Base-by-base conservation (phyloP, 345 rosid species). In the Gossypium longicalyx region DNA sequence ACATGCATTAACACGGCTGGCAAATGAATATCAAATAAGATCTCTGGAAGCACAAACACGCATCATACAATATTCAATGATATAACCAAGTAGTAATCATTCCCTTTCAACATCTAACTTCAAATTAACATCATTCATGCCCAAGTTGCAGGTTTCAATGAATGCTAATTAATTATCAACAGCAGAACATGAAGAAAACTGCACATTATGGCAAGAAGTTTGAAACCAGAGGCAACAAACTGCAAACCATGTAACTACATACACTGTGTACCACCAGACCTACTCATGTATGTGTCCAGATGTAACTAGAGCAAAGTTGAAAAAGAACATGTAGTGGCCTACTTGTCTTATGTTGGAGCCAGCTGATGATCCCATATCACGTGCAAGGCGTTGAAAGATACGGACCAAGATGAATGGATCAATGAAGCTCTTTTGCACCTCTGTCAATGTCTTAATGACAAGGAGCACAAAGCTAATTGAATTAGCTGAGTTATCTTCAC, bases 321-420 rank as follows among this genome's bases (percentile, higher is more conserved):
- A 52, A 52, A 19, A 52, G 67, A 43, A 8, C 67, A 22, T 7
- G 73, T 53, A 78, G 62, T 70, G 51, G 43, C 90, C 73, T 88
- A 95, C 99, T 83, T 90, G 99, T 91, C 86, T 95, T 82, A 85
- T 71, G 81, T 93, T 87, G 70, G 97, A 91, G 75, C 94, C 89
- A 8, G 84, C 85, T 62, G 97, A 83, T 70, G 90, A 89, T 83
- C 97, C 96, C 92, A 93, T 88, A 83, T 95, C 98, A 72, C 97
- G 93, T 16, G 93, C 91, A 74, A 95, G 81, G 53, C 96, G 94
- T 83, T 93, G 97, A 78, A 95, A 90, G 76, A 95, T 90, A 74
- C 91, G 93, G 67, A 85, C 94, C 87, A 95, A 83, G 74, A 83
- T 83, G 79, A 61, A 58, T 75, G 99, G 90, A 66, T 95, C 99